A percentile compares a stretch with the other conserved stretches of the same genome.
These are phyloP conservation scores for Zoysia pacifica DNA, from an alignment of 176 grass and related monocot genomes.

Conservation along the genomic window DNA sequence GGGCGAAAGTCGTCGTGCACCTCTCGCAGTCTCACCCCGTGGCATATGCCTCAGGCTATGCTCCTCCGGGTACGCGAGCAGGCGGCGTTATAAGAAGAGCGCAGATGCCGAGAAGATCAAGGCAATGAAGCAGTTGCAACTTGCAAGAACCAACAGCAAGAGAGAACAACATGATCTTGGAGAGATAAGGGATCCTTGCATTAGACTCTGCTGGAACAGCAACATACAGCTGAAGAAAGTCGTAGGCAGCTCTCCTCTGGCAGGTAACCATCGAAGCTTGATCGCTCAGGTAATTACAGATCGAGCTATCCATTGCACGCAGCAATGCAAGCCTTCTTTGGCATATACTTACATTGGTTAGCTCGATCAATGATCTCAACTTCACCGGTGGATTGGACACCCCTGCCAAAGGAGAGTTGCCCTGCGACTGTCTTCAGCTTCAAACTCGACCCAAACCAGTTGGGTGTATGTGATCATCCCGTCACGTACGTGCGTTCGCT, in stretches of 20 bases:
- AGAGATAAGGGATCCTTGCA: too few species aligned
- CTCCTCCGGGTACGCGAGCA: background rate
- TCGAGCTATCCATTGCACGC: background rate
- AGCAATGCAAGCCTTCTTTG: background rate
- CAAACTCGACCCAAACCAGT: background rate
- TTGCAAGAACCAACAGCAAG: too few species aligned
- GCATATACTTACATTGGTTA: background rate
- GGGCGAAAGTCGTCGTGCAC: background rate
- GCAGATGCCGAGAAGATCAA: background rate
- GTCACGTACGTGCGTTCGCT: background rate
- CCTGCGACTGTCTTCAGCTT: constrained; percentile 55
- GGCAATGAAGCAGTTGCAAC: background rate
- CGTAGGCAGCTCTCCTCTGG: constrained; percentile 60
- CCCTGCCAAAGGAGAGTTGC: constrained; percentile 82
- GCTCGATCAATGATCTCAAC: background rate
- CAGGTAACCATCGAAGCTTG: constrained; percentile 29
- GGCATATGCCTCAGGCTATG: background rate
- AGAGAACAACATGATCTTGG: too few species aligned
- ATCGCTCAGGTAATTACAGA: background rate
- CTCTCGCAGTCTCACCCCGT: background rate
- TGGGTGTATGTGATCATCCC: background rate
- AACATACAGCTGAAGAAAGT: constrained; percentile 38
- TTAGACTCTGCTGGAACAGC: too few species aligned
- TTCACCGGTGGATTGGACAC: background rate
- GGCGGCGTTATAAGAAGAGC: constrained; percentile 18